These are phyloP conservation scores for Coemansia sp. DNA, from an alignment of 192 early-diverging fungal species.

Conservation along the genomic window DNA sequence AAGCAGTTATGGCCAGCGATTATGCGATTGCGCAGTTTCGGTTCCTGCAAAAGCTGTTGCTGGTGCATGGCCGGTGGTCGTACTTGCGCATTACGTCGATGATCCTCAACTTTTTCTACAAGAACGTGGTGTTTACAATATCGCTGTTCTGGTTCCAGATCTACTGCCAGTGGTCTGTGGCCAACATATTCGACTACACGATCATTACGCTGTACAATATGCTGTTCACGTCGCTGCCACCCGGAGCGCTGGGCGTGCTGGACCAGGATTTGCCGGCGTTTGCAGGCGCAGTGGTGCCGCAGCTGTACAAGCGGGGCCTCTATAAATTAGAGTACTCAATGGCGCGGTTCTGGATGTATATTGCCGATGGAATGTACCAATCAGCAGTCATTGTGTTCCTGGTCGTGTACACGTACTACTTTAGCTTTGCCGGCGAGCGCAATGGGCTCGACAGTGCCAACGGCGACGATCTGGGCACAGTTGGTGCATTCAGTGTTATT, in stretches of 20 bases:
- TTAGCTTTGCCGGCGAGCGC: conserved; percentile 50
- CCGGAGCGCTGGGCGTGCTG: conserved; percentile 29
- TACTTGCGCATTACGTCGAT: conserved; percentile 82
- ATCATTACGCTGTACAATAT: conserved; percentile 87
- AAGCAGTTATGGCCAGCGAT: conserved; percentile 90
- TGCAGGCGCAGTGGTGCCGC: conserved; percentile 68
- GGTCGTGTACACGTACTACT: conserved; percentile 60
- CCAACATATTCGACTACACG: conserved; percentile 84
- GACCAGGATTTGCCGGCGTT: conserved; percentile 66
- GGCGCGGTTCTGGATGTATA: conserved; percentile 72
- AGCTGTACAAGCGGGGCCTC: conserved; percentile 76
- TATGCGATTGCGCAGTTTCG: conserved; percentile 92
- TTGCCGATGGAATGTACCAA: conserved; percentile 72
- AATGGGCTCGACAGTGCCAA: conserved; percentile 61
- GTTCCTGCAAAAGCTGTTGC: conserved; percentile 75
- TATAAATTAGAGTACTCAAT: conserved; percentile 71
- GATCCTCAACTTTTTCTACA: conserved; percentile 93
- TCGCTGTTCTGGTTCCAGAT: conserved; percentile 91
- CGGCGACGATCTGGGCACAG: conserved; percentile 63
- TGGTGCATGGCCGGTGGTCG: conserved; percentile 94
- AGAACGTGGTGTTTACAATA: conserved; percentile 88
- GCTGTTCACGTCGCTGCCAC: conserved; percentile 81
- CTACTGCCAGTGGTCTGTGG: conserved; percentile 78
- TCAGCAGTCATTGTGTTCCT: conserved; percentile 66
- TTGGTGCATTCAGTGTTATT: conserved; percentile 71